Evolutionary conservation across 163 green algal species (phyloP).

Genomic region (Volvox carteri): DNA sequence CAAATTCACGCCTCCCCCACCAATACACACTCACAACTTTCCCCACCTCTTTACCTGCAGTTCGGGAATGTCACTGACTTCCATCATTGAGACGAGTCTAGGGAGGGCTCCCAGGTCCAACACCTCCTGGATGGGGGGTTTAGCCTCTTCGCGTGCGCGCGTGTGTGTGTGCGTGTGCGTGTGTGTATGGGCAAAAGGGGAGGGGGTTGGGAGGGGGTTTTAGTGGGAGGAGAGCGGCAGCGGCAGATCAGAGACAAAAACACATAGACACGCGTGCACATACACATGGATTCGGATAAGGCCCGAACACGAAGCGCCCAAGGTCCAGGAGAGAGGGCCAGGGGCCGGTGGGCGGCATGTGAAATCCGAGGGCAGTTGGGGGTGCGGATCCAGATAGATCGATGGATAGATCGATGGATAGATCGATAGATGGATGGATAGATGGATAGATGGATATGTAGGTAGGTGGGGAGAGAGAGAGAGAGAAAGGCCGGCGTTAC

Average conservation of each 20-base stretch:
- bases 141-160: conserved; percentile 51
- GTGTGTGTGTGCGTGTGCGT: background rate
- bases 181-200: background rate
- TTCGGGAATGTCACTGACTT: conserved; percentile 81
- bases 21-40: too few species aligned
- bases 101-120: conserved; percentile 89
- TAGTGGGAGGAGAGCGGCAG: background rate
- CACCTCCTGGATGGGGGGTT: conserved; percentile 93
- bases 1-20: too few species aligned
- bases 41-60: conserved; percentile 34
- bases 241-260: background rate
- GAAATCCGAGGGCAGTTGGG: background rate
- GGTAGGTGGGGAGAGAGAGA: background rate
- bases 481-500: background rate
- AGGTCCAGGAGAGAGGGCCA: too few species aligned
- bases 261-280: too few species aligned
- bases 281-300: too few species aligned
- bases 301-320: too few species aligned
- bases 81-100: conserved; percentile 90
- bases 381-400: background rate
- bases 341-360: too few species aligned
- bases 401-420: background rate
- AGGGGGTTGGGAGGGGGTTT: background rate
- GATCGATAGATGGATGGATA: background rate
- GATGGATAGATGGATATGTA: background rate